Base-by-base conservation (phyloP, 2,329 filamentous ascomycete species). In the Microcyclospora tardicrescens region DNA sequence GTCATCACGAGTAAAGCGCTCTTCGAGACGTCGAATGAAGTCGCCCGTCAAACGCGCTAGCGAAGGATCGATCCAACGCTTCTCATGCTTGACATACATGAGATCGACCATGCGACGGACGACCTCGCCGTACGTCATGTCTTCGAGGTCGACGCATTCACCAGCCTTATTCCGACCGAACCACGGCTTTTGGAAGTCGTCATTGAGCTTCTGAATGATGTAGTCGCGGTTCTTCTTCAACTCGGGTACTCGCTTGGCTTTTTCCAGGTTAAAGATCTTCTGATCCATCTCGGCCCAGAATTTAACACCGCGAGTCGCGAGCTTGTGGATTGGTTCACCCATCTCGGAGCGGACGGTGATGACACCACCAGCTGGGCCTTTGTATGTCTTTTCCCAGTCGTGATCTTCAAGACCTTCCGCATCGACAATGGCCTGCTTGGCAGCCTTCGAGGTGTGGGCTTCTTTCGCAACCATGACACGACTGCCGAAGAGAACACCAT, bases 201-300 rank as follows among this genome's bases (percentile, higher is more conserved):
- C 85, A 56, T 95, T 95, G 52, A 95, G 76, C 62, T 89, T 91
- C 70, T 87, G 81, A 66, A 95, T 94, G 61, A 94, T 93, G 65
- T 93, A 81, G 35, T 84, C 79, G 37, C 84, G 80, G 58, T 83
- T 80, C 67, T 91, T 93, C 69, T 85, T 84, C 32, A 95, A 72
- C 64, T 91, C 86, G 2, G 81, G 73, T 15, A 94, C 70, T 32
- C 86, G 80, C 71, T 95, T 94, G 57, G 89, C 85, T 69, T 93
- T 95, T 63, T 94, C 87, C 35, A 98, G 69, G 57, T 78, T 82
- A 70, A 98, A 98, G 55, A 98, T 96, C 66, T 93, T 95, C 62
- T 93, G 77, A 57, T 98, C 91, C 86, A 98, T 94, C 66, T 98
- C 93, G 36, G 86, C 81, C 91, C 91, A 98, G 71, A 98, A 94